A percentile compares a stretch with the other conserved stretches of the same genome.
Conservation (phyloP, 495 filamentous ascomycete genomes). For the Pyrenula aspistea region DNA sequence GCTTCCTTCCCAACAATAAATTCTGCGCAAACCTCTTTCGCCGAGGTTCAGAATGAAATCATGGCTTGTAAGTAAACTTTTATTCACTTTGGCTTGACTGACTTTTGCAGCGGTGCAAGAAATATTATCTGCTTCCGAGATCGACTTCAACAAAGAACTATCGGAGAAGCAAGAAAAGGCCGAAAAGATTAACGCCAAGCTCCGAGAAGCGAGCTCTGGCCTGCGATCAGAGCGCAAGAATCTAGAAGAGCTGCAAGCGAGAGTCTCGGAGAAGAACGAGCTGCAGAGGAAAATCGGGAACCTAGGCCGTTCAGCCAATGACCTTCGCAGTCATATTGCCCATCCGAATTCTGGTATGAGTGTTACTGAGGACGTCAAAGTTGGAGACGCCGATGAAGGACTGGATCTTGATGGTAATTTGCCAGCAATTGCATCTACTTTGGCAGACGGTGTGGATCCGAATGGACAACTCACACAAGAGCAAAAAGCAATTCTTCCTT, state of each 20-base stretch:
- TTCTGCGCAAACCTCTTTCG: conserved; percentile 10
- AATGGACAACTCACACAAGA: conserved; percentile 5
- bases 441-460: conserved; percentile 8
- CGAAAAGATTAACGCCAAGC: conserved; percentile 59
- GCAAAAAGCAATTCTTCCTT: conserved; percentile 12
- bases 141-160: conserved; percentile 62
- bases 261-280: conserved; percentile 43
- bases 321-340: conserved; percentile 27
- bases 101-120: conserved; percentile 24
- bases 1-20: conserved; percentile 11
- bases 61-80: conserved; percentile 22
- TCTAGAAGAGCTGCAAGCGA: conserved; percentile 52
- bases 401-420: conserved; percentile 29
- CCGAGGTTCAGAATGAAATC: conserved; percentile 34
- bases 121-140: conserved; percentile 52
- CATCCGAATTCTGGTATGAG: conserved; percentile 16
- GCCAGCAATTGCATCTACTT: conserved; percentile 13
- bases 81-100: not conserved
- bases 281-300: conserved; percentile 50
- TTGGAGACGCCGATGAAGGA: conserved; percentile 43
- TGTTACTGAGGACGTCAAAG: conserved; percentile 13
- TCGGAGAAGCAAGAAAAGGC: conserved; percentile 71
- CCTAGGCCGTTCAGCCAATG: conserved; percentile 39
- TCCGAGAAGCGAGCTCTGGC: conserved; percentile 68
- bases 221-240: conserved; percentile 62